phyloP scores from a whole-genome alignment of 306 rosid genomes.

The Rubus parviflorus region DNA sequence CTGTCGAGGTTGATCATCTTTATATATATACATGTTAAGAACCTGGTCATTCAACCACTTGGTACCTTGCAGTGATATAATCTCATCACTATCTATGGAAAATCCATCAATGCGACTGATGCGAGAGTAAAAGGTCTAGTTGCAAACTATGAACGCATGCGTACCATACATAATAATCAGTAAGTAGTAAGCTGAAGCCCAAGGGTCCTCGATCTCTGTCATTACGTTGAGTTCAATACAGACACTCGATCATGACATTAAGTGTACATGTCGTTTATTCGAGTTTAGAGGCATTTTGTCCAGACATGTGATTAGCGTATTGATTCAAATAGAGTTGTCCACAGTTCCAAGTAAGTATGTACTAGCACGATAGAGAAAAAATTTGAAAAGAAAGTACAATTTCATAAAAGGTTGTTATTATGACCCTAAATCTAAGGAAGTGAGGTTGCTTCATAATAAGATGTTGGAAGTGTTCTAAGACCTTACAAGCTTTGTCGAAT shows the following conservation, averaged over 20 bases:
- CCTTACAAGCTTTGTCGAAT: background rate
- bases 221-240: background rate
- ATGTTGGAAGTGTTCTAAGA: background rate
- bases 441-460: background rate
- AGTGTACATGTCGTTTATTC: background rate
- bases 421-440: background rate
- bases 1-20: background rate
- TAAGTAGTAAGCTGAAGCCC: background rate
- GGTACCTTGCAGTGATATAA: background rate
- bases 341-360: background rate
- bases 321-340: background rate
- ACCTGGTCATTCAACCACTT: background rate
- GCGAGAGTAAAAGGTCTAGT: too few species aligned
- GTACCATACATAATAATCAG: too few species aligned
- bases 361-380: background rate
- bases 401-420: background rate
- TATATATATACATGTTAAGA: background rate
- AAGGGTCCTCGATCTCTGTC: background rate
- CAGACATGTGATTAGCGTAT: background rate
- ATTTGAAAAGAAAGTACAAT: background rate
- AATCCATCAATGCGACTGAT: background rate
- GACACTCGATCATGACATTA: background rate
- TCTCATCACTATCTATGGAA: too few species aligned
- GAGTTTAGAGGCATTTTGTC: background rate
- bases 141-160: too few species aligned